phyloP scores from a whole-genome alignment of 495 filamentous ascomycete species.

The Penicillium subrubescens region DNA sequence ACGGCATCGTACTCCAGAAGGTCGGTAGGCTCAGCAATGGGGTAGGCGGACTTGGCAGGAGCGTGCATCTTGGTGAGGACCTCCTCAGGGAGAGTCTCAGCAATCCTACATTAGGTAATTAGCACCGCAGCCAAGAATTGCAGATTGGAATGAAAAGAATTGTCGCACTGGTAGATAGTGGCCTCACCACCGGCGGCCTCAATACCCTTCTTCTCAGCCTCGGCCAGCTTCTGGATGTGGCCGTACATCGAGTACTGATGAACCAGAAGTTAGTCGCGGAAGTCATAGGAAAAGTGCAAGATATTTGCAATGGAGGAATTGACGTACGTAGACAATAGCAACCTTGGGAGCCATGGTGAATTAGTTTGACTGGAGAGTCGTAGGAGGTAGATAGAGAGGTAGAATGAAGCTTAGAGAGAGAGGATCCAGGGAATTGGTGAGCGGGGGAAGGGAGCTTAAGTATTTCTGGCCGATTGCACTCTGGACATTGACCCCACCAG shows the following conservation, averaged over 20 bases:
- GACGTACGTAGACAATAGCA: conserved; percentile 84
- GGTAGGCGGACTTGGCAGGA: conserved; percentile 71
- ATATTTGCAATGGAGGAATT: not conserved
- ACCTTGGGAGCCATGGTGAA: conserved; percentile 86
- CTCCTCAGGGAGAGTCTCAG: conserved; percentile 83
- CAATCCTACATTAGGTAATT: conserved; percentile 53
- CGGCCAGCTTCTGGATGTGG: conserved; percentile 81
- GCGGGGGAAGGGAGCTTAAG: conserved; percentile 14
- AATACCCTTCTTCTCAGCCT: conserved; percentile 89
- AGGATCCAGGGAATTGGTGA: not conserved
- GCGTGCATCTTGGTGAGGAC: conserved; percentile 89
- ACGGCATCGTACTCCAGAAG: conserved; percentile 87
- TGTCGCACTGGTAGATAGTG: conserved; percentile 77
- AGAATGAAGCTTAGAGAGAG: conserved; percentile 6
- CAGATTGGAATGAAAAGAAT: not conserved
- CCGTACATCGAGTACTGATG: conserved; percentile 93
- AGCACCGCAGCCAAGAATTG: not conserved
- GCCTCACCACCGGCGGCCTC: conserved; percentile 80
- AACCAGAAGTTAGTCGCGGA: not conserved
- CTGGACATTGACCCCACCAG: conserved; percentile 6
- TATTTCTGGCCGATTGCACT: not conserved
- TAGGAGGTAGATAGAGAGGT: conserved; percentile 4
- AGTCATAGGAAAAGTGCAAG: not conserved
- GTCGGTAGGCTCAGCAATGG: conserved; percentile 63
- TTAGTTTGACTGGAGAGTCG: not conserved